Percentiles rank a stretch among this genome's conserved stretches.
Conservation (phyloP, 2,329 filamentous ascomycete species). For the Pseudogymnoascus sp. region DNA sequence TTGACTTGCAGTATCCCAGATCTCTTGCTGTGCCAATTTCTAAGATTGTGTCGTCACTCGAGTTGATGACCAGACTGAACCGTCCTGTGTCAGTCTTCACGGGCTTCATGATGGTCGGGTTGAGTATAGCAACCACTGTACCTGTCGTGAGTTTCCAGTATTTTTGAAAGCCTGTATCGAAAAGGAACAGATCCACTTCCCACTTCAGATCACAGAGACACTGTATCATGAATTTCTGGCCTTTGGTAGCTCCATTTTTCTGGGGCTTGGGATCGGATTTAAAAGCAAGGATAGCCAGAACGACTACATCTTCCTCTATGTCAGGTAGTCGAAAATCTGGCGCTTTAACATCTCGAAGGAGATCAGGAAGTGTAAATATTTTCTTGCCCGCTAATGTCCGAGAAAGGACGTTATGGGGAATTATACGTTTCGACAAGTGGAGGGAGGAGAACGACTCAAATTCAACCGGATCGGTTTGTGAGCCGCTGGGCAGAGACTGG, state of each 20-base stretch:
- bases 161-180: constrained; percentile 78
- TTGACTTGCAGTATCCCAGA: constrained; percentile 76
- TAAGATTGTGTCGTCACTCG: constrained; percentile 78
- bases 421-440: constrained; percentile 72
- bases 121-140: constrained; percentile 86
- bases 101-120: constrained; percentile 84
- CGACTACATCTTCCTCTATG: constrained; percentile 78
- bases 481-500: constrained; percentile 11
- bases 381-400: constrained; percentile 73
- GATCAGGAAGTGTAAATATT: constrained; percentile 66
- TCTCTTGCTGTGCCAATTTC: constrained; percentile 82
- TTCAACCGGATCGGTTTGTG: constrained; percentile 45
- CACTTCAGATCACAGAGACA: constrained; percentile 80
- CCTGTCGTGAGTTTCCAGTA: constrained; percentile 93
- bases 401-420: constrained; percentile 72
- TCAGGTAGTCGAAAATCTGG: constrained; percentile 76
- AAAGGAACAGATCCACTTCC: constrained; percentile 87
- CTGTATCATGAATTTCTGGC: constrained; percentile 83
- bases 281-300: constrained; percentile 78
- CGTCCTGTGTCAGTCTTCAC: constrained; percentile 69
- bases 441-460: constrained; percentile 83
- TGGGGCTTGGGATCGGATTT: constrained; percentile 73
- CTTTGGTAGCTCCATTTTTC: constrained; percentile 39
- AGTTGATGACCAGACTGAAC: constrained; percentile 79
- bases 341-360: constrained; percentile 71